Conservation (phyloP, 768 basidiomycete species). For the Tulasnella sp. region DNA sequence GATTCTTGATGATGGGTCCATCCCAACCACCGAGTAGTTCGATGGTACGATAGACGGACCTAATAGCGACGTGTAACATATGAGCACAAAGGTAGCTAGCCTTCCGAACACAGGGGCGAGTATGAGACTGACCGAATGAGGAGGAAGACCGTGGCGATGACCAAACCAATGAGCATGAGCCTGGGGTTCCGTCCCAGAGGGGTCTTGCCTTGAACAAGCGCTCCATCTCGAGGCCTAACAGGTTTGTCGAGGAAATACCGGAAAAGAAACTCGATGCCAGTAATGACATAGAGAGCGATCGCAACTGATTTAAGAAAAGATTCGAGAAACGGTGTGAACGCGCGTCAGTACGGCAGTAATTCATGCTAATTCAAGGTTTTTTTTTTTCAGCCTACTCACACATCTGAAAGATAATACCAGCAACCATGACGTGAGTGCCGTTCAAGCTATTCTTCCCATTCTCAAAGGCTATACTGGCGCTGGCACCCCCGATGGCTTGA, state of each 20-base stretch:
- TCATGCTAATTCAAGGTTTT: no score
- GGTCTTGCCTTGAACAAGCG: neutral
- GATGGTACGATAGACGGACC: conserved; percentile 24
- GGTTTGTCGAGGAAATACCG: conserved; percentile 33
- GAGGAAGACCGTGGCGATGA: conserved; percentile 24
- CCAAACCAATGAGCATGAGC: conserved; percentile 19
- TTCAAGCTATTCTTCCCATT: conserved; percentile 17
- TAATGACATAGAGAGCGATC: conserved; percentile 33
- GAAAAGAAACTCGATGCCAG: conserved; percentile 37
- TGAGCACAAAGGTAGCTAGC: neutral
- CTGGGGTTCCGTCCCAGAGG: neutral
- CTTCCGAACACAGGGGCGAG: neutral
- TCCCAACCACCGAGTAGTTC: conserved; percentile 24
- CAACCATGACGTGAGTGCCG: conserved; percentile 19
- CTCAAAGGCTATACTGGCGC: conserved; percentile 21
- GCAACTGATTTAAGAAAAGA: conserved; percentile 26
- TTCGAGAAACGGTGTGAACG: neutral
- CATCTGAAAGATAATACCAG: conserved; percentile 20
- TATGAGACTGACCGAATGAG: conserved; percentile 22
- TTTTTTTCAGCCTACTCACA: neutral
- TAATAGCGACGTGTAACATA: neutral
- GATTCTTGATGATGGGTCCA: conserved; percentile 24
- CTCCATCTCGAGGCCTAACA: conserved; percentile 17
- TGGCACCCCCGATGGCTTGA: conserved; percentile 32
- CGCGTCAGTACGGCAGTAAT: no score